phyloP scores from a whole-genome alignment of 164 flowering plant species.

The Kalanchoe fedtschenkoi region DNA sequence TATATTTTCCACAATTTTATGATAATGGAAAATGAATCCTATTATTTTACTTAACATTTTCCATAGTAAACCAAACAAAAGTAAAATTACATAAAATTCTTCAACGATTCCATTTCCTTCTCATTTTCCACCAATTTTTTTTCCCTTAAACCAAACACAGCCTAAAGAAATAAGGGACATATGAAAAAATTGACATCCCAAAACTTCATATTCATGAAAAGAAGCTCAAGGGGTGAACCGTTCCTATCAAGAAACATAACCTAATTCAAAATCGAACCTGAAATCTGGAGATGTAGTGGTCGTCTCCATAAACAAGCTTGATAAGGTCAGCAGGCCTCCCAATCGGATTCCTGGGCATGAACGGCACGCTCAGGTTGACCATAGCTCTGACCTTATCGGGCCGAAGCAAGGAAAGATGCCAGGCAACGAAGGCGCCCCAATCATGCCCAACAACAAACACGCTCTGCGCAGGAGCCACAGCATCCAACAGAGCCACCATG shows the following conservation, averaged over 20 bases:
- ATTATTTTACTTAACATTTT: too few relatives aligned
- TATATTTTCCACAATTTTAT: too few relatives aligned
- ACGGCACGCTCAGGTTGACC: constrained; percentile 52
- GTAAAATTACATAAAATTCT: too few relatives aligned
- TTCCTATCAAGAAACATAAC: not conserved
- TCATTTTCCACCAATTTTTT: too few relatives aligned
- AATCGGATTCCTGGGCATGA: constrained; percentile 35
- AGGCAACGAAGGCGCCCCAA: constrained; percentile 69
- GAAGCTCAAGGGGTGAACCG: not conserved
- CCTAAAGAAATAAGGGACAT: too few relatives aligned
- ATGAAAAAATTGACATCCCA: too few relatives aligned
- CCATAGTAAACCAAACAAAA: too few relatives aligned
- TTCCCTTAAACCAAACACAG: too few relatives aligned
- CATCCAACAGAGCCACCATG: constrained; percentile 47
- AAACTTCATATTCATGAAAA: too few relatives aligned
- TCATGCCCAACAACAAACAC: constrained; percentile 82
- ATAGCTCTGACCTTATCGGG: constrained; percentile 82
- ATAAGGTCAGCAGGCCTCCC: constrained; percentile 25
- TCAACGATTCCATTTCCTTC: too few relatives aligned
- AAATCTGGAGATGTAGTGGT: constrained; percentile 43
- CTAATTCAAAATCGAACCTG: not conserved
- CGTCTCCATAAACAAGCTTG: constrained; percentile 45
- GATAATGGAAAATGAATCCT: too few relatives aligned
- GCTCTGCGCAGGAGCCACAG: constrained; percentile 30
- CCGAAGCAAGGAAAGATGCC: constrained; percentile 52